These are phyloP conservation scores for Lachancea sp. DNA, from an alignment of 805 yeast species.

Conservation along the genomic window DNA sequence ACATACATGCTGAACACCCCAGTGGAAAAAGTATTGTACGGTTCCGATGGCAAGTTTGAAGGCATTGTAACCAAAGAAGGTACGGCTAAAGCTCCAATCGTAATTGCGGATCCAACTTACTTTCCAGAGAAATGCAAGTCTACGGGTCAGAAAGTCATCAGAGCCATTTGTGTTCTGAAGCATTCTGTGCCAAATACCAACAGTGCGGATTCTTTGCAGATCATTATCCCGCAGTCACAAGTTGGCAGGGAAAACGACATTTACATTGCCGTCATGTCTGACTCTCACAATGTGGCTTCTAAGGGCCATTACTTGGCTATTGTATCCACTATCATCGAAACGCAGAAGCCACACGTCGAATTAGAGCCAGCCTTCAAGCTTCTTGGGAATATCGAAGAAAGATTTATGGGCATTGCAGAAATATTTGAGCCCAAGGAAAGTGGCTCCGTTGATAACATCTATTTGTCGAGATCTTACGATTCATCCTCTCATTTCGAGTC, in stretches of 20 bases:
- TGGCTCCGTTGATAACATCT: conserved; percentile 74
- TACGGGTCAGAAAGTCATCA: conserved; percentile 33
- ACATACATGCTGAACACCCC: conserved; percentile 98
- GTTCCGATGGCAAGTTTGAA: conserved; percentile 58
- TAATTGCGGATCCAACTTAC: conserved; percentile 96
- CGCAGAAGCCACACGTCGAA: conserved; percentile 86
- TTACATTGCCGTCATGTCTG: conserved; percentile 84
- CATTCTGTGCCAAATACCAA: conserved; percentile 81
- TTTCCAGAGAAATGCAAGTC: conserved; percentile 58
- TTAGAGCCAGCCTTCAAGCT: conserved; percentile 90
- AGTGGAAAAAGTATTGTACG: conserved; percentile 78
- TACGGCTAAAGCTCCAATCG: conserved; percentile 82
- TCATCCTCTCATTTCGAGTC: conserved; percentile 93
- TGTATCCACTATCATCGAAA: conserved; percentile 89
- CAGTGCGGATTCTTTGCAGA: conserved; percentile 84
- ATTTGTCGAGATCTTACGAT: conserved; percentile 83
- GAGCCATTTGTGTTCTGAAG: conserved; percentile 71
- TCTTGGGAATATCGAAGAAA: conserved; percentile 71
- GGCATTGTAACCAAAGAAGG: conserved; percentile 94
- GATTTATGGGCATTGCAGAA: conserved; percentile 91
- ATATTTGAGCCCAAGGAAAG: conserved; percentile 80
- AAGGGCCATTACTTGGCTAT: conserved; percentile 88
- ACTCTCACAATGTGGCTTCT: conserved; percentile 84
- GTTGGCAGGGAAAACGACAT: conserved; percentile 89
- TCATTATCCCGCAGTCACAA: conserved; percentile 95